A percentile compares a stretch with the other conserved stretches of the same genome.
These are phyloP conservation scores for Auxenochlorella pyrenoidosa DNA, from an alignment of 139 green algal genomes.

Conservation along the genomic window DNA sequence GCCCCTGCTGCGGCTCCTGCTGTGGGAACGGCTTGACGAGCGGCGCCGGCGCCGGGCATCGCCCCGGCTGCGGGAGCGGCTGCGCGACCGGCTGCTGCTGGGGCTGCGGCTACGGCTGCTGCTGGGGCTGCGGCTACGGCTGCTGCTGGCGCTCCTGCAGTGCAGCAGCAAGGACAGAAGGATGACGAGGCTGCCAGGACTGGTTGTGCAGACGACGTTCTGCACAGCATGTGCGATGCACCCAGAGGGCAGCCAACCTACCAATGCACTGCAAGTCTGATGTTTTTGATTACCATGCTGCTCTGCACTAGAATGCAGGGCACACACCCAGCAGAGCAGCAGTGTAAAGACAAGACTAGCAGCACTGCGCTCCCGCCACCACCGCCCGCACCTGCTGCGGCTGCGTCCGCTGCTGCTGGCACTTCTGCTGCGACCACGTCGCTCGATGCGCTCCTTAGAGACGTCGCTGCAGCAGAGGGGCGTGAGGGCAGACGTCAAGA, in stretches of 20 bases:
- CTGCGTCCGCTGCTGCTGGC: constrained; percentile 10
- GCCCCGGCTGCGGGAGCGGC: background rate
- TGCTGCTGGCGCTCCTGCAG: constrained; percentile 15
- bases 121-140: constrained; percentile 13
- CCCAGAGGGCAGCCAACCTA: no score
- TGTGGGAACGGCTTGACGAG: background rate
- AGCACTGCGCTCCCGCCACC: background rate
- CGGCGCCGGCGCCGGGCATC: background rate
- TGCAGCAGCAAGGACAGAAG: background rate
- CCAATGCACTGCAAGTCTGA: no score
- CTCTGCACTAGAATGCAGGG: no score
- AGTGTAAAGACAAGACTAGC: background rate
- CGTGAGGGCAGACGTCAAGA: background rate
- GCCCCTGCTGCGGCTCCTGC: background rate
- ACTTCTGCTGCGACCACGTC: background rate
- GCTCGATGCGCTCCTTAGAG: background rate
- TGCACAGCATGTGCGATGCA: no score
- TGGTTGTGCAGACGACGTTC: no score
- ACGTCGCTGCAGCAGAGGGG: background rate
- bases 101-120: constrained; percentile 9
- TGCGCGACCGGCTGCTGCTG: constrained; percentile 15
- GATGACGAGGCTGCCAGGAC: no score
- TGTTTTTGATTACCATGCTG: no score
- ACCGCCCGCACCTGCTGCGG: constrained; percentile 10
- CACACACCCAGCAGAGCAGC: background rate